Evolutionary conservation across 306 rosid species (phyloP).

Genomic region (Rosa rugosa): DNA sequence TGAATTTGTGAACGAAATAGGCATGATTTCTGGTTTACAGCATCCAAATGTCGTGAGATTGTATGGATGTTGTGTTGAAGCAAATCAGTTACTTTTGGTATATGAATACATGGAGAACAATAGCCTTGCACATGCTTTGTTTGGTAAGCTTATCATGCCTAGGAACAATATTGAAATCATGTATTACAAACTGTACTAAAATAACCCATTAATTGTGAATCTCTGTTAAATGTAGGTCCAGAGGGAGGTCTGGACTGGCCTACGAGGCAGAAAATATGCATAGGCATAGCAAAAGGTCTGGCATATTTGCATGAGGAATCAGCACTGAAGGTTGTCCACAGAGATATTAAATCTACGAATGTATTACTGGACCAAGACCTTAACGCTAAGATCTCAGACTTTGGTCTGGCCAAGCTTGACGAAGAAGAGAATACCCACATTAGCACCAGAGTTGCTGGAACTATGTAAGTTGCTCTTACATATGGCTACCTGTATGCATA

Average conservation of each 20-base stretch:
- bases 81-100: slow-evolving; percentile 47
- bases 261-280: slow-evolving; percentile 35
- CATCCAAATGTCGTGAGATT: slow-evolving; percentile 63
- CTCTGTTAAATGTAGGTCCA: too few relatives aligned
- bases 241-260: too few relatives aligned
- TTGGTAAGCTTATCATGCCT: slow-evolving; percentile 37
- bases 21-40: slow-evolving; percentile 48
- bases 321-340: slow-evolving; percentile 16
- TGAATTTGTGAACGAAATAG: slow-evolving; percentile 56
- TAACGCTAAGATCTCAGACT: slow-evolving; percentile 57
- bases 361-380: slow-evolving; percentile 47
- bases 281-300: slow-evolving; percentile 57
- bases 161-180: not conserved
- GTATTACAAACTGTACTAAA: not conserved
- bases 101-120: slow-evolving; percentile 65
- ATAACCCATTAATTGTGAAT: too few relatives aligned
- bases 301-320: slow-evolving; percentile 52
- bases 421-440: slow-evolving; percentile 31
- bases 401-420: slow-evolving; percentile 57
- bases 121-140: slow-evolving; percentile 43
- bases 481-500: too few relatives aligned
- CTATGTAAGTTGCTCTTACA: slow-evolving; percentile 34
- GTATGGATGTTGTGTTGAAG: slow-evolving; percentile 53
- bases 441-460: slow-evolving; percentile 58
- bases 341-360: slow-evolving; percentile 53